Percentiles rank a stretch among this genome's conserved stretches.
Conservation (phyloP, 768 basidiomycete genomes). For the Podaxis sp. region DNA sequence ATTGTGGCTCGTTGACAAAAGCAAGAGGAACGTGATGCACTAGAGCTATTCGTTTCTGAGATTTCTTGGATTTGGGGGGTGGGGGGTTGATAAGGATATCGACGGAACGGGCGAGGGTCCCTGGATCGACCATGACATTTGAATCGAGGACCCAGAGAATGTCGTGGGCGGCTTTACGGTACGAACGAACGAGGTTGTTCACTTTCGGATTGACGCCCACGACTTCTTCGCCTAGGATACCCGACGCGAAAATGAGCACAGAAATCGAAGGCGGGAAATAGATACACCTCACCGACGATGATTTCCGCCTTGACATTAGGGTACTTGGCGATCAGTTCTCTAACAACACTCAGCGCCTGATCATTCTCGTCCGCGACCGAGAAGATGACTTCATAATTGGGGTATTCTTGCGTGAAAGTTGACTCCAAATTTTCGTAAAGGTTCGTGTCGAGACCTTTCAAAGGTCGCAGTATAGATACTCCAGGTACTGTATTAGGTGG, state of each 20-base stretch:
- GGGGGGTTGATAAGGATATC: slow-evolving; percentile 60
- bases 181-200: slow-evolving; percentile 90
- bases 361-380: slow-evolving; percentile 89
- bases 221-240: slow-evolving; percentile 64
- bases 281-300: slow-evolving; percentile 62
- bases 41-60: slow-evolving; percentile 62
- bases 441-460: slow-evolving; percentile 94
- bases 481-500: slow-evolving; percentile 61
- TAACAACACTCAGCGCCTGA: slow-evolving; percentile 83
- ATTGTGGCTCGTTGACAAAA: slow-evolving; percentile 59
- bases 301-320: slow-evolving; percentile 71
- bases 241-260: slow-evolving; percentile 5
- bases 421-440: slow-evolving; percentile 96
- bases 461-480: slow-evolving; percentile 90
- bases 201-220: slow-evolving; percentile 97
- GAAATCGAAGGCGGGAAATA: neutral
- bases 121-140: slow-evolving; percentile 78
- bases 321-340: slow-evolving; percentile 75
- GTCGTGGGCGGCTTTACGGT: slow-evolving; percentile 77
- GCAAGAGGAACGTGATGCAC: slow-evolving; percentile 98
- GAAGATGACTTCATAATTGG: slow-evolving; percentile 87
- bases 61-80: slow-evolving; percentile 29
- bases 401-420: slow-evolving; percentile 89
- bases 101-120: slow-evolving; percentile 83
- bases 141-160: slow-evolving; percentile 98